These are phyloP conservation scores for Takashimella tepidaria DNA, from an alignment of 1,284 basidiomycete species.

Conservation along the genomic window DNA sequence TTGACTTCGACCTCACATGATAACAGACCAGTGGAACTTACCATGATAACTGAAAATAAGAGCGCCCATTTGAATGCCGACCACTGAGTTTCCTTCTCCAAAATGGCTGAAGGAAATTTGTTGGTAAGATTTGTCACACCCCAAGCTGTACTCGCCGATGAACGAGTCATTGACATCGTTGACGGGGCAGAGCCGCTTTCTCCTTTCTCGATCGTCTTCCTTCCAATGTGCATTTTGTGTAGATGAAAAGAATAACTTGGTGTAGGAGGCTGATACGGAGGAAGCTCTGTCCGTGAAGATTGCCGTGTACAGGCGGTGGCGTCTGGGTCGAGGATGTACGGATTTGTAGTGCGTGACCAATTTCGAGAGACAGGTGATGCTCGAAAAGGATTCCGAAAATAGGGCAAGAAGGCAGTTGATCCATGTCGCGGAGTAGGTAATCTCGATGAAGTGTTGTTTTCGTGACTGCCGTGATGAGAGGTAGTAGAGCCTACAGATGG, in stretches of 20 bases:
- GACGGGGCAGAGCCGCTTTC: neutral
- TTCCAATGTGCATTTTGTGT: neutral
- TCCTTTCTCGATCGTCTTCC: neutral
- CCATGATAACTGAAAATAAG: slow-evolving; percentile 16
- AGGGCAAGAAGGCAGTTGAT: neutral
- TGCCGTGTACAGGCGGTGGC: no score
- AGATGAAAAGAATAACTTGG: neutral
- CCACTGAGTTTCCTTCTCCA: slow-evolving; percentile 14
- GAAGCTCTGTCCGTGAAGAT: neutral
- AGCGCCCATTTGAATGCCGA: slow-evolving; percentile 18
- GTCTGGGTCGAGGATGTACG: neutral
- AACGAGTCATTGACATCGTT: neutral
- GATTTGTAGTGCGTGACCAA: slow-evolving; percentile 1
- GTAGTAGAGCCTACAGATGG: neutral
- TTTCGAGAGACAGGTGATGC: slow-evolving; percentile 8
- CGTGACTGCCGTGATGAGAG: neutral
- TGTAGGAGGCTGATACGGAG: neutral
- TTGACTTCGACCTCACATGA: neutral
- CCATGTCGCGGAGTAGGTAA: neutral
- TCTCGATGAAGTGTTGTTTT: neutral
- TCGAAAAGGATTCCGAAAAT: neutral
- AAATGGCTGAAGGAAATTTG: slow-evolving; percentile 16
- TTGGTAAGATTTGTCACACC: slow-evolving; percentile 12
- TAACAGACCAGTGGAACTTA: slow-evolving; percentile 10
- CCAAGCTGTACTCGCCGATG: neutral